These are phyloP conservation scores for Castanea crenata DNA, from an alignment of 306 rosid genomes.

Conservation along the genomic window DNA sequence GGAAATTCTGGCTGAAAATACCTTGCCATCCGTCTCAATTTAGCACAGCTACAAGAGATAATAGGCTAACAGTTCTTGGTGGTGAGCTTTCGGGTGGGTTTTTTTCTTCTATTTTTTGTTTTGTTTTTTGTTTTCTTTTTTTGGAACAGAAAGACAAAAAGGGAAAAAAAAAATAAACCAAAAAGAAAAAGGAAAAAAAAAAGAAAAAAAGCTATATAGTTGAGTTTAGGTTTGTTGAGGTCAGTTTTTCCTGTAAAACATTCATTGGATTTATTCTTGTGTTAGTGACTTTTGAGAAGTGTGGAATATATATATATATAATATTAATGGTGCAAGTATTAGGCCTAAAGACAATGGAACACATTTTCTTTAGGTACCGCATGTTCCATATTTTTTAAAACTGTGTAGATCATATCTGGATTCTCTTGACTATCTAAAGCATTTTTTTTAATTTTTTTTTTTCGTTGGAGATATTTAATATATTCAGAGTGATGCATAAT, in stretches of 20 bases:
- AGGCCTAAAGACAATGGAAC: slow-evolving; percentile 32
- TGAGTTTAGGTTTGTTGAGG: slow-evolving; percentile 71
- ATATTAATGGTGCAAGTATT: slow-evolving; percentile 46
- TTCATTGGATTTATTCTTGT: slow-evolving; percentile 99
- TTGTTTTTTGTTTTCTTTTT: slow-evolving; percentile 1
- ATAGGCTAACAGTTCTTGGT: slow-evolving; percentile 64
- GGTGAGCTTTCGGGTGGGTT: slow-evolving; percentile 67
- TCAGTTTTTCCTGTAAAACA: slow-evolving; percentile 47
- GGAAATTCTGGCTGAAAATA: slow-evolving; percentile 34
- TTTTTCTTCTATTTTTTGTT: slow-evolving; percentile 22
- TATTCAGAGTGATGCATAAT: slow-evolving; percentile 27
- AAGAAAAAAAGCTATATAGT: slow-evolving; percentile 35
- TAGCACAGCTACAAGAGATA: slow-evolving; percentile 40
- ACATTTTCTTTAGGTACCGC: slow-evolving; percentile 39
- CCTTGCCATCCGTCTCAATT: slow-evolving; percentile 32
- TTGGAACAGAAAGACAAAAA: slow-evolving; percentile 34
- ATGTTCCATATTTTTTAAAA: slow-evolving; percentile 31
- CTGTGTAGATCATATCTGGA: slow-evolving; percentile 33
- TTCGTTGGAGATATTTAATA: slow-evolving; percentile 5
- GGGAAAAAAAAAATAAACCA: slow-evolving; percentile 23
- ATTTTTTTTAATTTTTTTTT: slow-evolving; percentile 15
- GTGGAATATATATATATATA: slow-evolving; percentile 53
- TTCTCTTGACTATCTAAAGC: slow-evolving; percentile 35
- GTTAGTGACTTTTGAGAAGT: slow-evolving; percentile 59
- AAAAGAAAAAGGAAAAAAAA: not conserved